These are phyloP conservation scores for Hypoxylon crocopeplum DNA, from an alignment of 495 filamentous ascomycete species.

Conservation along the genomic window DNA sequence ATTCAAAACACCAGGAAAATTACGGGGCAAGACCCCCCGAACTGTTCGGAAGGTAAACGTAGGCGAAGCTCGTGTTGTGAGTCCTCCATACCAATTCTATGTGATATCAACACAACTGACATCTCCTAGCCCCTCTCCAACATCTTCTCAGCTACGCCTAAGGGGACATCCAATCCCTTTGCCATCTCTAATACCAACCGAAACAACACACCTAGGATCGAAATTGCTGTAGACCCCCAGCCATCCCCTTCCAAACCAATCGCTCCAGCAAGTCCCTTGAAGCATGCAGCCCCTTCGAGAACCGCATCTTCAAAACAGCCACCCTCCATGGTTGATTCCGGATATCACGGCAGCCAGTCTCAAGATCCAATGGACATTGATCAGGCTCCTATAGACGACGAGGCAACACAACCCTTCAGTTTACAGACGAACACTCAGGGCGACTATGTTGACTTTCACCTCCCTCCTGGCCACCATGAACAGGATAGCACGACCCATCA, in stretches of 20 bases:
- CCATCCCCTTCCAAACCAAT: slow-evolving; percentile 24
- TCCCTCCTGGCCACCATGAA: slow-evolving; percentile 13
- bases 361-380: slow-evolving; percentile 49
- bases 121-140: slow-evolving; percentile 78
- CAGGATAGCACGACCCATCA: slow-evolving; percentile 17
- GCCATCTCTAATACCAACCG: slow-evolving; percentile 40
- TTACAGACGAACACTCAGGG: slow-evolving; percentile 17
- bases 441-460: slow-evolving; percentile 13
- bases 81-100: slow-evolving; percentile 30
- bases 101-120: slow-evolving; percentile 26
- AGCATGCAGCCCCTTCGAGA: slow-evolving; percentile 24
- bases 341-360: slow-evolving; percentile 76
- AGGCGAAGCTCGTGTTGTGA: slow-evolving; percentile 71
- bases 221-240: slow-evolving; percentile 45
- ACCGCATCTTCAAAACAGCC: slow-evolving; percentile 19
- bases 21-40: slow-evolving; percentile 91
- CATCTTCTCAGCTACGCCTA: slow-evolving; percentile 69
- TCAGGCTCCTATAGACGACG: slow-evolving; percentile 16
- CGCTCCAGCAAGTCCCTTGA: slow-evolving; percentile 26
- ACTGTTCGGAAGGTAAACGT: slow-evolving; percentile 74
- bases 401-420: slow-evolving; percentile 34
- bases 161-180: slow-evolving; percentile 55
- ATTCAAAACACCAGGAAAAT: slow-evolving; percentile 94
- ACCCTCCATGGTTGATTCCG: slow-evolving; percentile 66
- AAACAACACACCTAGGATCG: slow-evolving; percentile 47